Conservation (phyloP, 768 basidiomycete genomes). For the Termitomyces sp. region DNA sequence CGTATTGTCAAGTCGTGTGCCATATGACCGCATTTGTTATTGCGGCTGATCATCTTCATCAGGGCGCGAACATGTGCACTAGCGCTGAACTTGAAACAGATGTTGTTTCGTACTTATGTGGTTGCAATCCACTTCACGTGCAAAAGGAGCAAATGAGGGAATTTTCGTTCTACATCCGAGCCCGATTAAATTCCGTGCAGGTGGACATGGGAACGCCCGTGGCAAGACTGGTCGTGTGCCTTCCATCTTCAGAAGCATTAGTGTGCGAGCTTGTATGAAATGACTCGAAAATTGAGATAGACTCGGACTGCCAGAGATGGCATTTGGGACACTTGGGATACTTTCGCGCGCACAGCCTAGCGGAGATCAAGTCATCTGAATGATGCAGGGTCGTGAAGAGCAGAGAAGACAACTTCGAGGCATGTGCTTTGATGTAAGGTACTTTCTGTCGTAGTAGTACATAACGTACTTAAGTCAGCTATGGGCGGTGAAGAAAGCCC, state of each 20-base stretch:
- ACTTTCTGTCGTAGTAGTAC: neutral
- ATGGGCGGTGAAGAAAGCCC: slow-evolving; percentile 1
- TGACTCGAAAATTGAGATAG: neutral
- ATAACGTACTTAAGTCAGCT: neutral
- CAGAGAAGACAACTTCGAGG: neutral
- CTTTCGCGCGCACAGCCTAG: slow-evolving; percentile 4
- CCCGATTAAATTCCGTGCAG: neutral
- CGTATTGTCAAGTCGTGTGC: neutral
- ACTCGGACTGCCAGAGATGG: neutral
- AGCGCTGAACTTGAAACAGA: neutral
- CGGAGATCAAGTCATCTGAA: slow-evolving; percentile 4
- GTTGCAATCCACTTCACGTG: neutral
- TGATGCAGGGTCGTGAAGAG: slow-evolving; percentile 5
- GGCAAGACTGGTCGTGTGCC: neutral
- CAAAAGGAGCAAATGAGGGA: neutral
- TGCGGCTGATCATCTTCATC: neutral
- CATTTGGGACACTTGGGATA: neutral
- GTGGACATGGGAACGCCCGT: too few species aligned
- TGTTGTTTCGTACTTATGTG: neutral
- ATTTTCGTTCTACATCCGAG: neutral
- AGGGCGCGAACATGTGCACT: neutral
- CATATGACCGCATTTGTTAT: neutral
- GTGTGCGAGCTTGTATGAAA: neutral
- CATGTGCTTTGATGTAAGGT: slow-evolving; percentile 4
- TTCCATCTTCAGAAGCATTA: neutral